Conservation (phyloP, 225 moss, liverwort and hornwort species). For the Lunularia cruciata region DNA sequence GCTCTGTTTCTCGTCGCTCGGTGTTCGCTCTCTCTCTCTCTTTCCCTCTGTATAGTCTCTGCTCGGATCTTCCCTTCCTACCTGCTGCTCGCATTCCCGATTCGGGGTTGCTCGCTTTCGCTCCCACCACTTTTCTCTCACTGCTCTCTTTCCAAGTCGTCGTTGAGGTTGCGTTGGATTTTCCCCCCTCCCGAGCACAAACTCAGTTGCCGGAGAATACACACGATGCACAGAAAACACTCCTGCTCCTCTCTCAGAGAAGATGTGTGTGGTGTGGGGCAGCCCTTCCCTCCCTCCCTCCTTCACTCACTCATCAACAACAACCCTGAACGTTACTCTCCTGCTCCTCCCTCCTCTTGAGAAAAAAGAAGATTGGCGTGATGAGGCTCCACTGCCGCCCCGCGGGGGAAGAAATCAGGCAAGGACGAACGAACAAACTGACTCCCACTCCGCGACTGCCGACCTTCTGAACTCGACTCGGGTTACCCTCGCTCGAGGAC, state of each 20-base stretch:
- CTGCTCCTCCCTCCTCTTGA: too few relatives aligned
- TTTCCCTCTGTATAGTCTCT: neutral
- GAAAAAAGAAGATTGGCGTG: neutral
- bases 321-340: neutral
- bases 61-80: constrained; percentile 8
- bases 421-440: neutral
- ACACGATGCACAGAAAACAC: neutral
- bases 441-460: neutral
- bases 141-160: neutral
- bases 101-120: constrained; percentile 12
- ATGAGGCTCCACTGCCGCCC: too few relatives aligned
- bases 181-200: neutral
- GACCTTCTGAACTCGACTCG: neutral
- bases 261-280: constrained; percentile 10
- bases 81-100: constrained; percentile 3
- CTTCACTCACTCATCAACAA: neutral
- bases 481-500: too few relatives aligned
- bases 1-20: constrained; percentile 31
- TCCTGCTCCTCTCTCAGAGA: neutral
- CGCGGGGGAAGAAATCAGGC: constrained; percentile 6
- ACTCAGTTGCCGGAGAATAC: constrained; percentile 10
- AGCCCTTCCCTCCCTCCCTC: neutral
- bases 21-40: constrained; percentile 4
- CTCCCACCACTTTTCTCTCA: constrained; percentile 9
- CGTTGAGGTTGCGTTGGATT: too few relatives aligned